A percentile compares a stretch with the other conserved stretches of the same genome.
phyloP scores from a whole-genome alignment of 1,284 basidiomycete genomes.

The Schizopora paradoxa region DNA sequence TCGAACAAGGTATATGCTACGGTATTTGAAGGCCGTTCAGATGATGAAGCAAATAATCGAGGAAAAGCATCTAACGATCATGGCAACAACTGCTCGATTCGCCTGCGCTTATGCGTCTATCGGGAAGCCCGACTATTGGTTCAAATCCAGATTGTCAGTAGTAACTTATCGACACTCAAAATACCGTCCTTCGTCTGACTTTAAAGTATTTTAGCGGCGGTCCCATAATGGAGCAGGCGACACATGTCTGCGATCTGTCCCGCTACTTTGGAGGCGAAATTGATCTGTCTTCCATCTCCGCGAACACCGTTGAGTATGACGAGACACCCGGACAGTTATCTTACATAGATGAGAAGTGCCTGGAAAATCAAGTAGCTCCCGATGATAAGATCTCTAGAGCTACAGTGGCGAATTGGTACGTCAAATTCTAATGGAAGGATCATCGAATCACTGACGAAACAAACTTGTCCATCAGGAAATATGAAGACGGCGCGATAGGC shows the following conservation, averaged over 20 bases:
- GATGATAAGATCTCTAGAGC: no score
- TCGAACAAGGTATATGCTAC: slow-evolving; percentile 52
- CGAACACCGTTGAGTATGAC: slow-evolving; percentile 45
- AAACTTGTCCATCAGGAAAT: no score
- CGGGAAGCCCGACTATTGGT: slow-evolving; percentile 10
- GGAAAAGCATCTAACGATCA: slow-evolving; percentile 56
- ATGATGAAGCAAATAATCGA: slow-evolving; percentile 62
- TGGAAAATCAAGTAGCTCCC: no score
- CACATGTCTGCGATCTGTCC: slow-evolving; percentile 50
- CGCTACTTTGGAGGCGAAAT: slow-evolving; percentile 67
- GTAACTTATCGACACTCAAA: slow-evolving; percentile 50
- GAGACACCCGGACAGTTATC: slow-evolving; percentile 49
- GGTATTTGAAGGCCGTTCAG: slow-evolving; percentile 55
- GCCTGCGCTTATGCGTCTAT: slow-evolving; percentile 53
- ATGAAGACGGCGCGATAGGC: no score
- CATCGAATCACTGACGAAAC: no score
- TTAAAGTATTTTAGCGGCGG: slow-evolving; percentile 20
- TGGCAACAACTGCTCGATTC: slow-evolving; percentile 61
- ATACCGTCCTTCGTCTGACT: slow-evolving; percentile 32
- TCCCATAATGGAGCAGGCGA: slow-evolving; percentile 60
- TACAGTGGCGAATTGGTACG: no score
- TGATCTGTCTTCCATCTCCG: slow-evolving; percentile 36
- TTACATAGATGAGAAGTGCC: no score
- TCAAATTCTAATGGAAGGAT: no score
- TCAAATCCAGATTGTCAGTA: slow-evolving; percentile 28